Percentiles rank a stretch among this genome's conserved stretches.
Evolutionary conservation across 1,139 yeast species (phyloP).

Genomic region (Ashbya aceris): DNA sequence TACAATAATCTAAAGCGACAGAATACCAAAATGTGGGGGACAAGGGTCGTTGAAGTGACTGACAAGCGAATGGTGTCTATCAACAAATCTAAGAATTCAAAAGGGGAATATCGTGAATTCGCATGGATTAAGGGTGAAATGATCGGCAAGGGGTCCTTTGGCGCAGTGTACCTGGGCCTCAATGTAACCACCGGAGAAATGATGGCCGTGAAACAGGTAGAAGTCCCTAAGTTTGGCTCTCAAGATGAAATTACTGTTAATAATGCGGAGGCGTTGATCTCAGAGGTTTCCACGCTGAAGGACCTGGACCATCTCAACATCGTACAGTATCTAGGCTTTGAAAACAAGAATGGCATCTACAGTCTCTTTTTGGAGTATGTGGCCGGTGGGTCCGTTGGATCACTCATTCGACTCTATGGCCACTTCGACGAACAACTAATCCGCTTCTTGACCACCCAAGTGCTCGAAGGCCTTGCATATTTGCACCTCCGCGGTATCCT

Average conservation of each 20-base stretch:
- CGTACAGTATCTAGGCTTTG: constrained; percentile 93
- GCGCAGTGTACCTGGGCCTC: constrained; percentile 86
- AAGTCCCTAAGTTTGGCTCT: constrained; percentile 44
- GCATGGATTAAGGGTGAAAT: constrained; percentile 98
- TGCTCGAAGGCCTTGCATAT: constrained; percentile 73
- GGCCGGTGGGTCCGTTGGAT: constrained; percentile 95
- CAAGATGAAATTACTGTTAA: constrained; percentile 38
- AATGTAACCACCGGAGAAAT: constrained; percentile 97
- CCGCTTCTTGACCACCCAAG: constrained; percentile 67
- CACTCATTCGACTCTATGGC: constrained; percentile 76
- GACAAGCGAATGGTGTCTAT: constrained; percentile 46
- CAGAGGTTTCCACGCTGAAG: constrained; percentile 90
- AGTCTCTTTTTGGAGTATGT: constrained; percentile 89
- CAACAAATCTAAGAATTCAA: constrained; percentile 40
- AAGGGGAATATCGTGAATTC: constrained; percentile 71
- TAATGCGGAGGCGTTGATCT: constrained; percentile 73
- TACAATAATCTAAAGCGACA: constrained; percentile 43
- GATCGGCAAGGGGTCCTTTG: constrained; percentile 95
- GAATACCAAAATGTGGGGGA: constrained; percentile 98
- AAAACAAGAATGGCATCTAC: constrained; percentile 63
- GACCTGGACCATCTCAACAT: constrained; percentile 90
- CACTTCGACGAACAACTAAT: constrained; percentile 73
- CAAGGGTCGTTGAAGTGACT: constrained; percentile 82
- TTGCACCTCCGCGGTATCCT: constrained; percentile 79
- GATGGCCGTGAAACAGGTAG: constrained; percentile 97